A percentile compares a stretch with the other conserved stretches of the same genome.
These are phyloP conservation scores for Magnusiomyces suaveolens DNA, from an alignment of 1,139 yeast species.

Conservation along the genomic window DNA sequence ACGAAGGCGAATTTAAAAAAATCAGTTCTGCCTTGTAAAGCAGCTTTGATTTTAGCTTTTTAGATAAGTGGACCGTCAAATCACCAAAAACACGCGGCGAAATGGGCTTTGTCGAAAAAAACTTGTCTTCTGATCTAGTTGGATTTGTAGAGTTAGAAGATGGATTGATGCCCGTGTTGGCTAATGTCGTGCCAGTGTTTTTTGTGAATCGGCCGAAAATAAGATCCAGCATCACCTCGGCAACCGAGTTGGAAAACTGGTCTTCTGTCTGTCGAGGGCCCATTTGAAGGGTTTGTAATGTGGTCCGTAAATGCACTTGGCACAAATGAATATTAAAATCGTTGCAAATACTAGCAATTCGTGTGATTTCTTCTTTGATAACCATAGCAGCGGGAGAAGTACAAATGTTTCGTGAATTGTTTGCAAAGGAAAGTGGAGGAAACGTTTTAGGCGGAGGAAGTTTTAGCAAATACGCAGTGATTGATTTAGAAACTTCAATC, in stretches of 20 bases:
- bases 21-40: conserved; percentile 35
- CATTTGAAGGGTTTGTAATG: neutral
- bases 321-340: conserved; percentile 47
- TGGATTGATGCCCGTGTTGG: neutral
- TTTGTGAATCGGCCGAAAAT: neutral
- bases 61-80: conserved; percentile 32
- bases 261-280: neutral
- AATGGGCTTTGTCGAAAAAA: neutral
- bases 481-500: conserved; percentile 7
- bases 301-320: conserved; percentile 38
- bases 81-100: conserved; percentile 28
- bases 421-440: neutral
- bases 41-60: conserved; percentile 29
- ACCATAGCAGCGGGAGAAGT: neutral
- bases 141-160: too few species aligned
- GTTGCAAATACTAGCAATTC: conserved; percentile 28
- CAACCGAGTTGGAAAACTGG: neutral
- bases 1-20: conserved; percentile 27
- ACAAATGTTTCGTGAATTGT: neutral
- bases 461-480: conserved; percentile 3
- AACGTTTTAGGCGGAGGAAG: neutral
- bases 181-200: neutral
- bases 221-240: neutral
- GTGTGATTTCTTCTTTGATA: conserved; percentile 17
- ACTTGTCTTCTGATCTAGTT: neutral